phyloP scores from a whole-genome alignment of 768 basidiomycete genomes.

The Boletus rubroflammeus region DNA sequence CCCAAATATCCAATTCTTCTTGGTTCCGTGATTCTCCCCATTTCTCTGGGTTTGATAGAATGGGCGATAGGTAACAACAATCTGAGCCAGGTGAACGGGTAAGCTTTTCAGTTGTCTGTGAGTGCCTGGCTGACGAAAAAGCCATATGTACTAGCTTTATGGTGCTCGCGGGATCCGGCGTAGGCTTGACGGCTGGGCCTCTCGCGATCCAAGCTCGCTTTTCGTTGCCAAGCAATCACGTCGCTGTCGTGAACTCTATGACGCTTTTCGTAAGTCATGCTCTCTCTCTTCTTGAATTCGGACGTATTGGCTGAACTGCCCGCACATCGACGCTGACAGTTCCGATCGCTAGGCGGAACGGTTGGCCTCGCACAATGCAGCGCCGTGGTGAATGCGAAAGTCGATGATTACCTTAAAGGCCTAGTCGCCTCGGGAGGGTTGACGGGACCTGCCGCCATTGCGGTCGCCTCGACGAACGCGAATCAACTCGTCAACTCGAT shows the following conservation, averaged over 20 bases:
- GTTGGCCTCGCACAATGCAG: not conserved
- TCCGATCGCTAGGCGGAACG: not conserved
- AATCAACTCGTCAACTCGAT: not conserved
- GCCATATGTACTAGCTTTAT: not conserved
- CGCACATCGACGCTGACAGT: not conserved
- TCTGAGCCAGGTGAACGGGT: not conserved
- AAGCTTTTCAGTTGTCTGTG: too few relatives aligned
- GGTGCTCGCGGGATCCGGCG: not conserved
- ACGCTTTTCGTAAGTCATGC: not conserved
- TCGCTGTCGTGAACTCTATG: not conserved
- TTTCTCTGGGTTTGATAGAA: not conserved
- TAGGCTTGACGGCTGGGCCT: not conserved
- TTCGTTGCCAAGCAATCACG: not conserved
- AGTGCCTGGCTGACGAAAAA: too few relatives aligned
- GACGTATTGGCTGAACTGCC: not conserved
- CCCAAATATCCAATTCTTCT: not conserved
- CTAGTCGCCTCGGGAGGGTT: not conserved
- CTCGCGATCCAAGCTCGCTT: not conserved
- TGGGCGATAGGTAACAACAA: not conserved
- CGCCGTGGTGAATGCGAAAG: not conserved
- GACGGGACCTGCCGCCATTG: not conserved
- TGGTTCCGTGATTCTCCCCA: not conserved
- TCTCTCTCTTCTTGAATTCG: not conserved
- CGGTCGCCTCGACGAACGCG: not conserved
- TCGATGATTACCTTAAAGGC: not conserved